A percentile compares a stretch with the other conserved stretches of the same genome.
phyloP scores from a whole-genome alignment of 495 filamentous ascomycete species.

The Cudoniella acicularis region DNA sequence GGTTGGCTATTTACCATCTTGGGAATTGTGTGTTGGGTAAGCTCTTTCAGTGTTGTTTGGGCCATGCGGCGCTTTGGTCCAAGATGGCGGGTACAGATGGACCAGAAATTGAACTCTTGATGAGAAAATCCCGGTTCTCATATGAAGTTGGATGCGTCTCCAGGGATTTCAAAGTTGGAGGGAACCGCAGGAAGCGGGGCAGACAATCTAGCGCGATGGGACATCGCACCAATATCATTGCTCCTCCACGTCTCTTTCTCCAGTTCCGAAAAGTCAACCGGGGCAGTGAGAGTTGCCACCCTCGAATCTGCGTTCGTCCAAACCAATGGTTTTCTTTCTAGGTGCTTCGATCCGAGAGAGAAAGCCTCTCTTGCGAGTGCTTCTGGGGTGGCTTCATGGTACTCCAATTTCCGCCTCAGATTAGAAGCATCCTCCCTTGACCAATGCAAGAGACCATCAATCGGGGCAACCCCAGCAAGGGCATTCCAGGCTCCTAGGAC shows the following conservation, averaged over 20 bases:
- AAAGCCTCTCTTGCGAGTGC: constrained; percentile 8
- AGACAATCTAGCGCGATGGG: background rate
- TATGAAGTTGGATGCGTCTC: background rate
- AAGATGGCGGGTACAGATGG: constrained; percentile 68
- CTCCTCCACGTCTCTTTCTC: background rate
- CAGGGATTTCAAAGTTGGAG: background rate
- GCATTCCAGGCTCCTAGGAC: constrained; percentile 3
- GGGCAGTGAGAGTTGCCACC: constrained; percentile 3
- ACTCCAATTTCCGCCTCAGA: constrained; percentile 7
- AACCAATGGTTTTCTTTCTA: background rate
- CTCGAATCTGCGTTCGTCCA: constrained; percentile 1
- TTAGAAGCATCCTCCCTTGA: background rate
- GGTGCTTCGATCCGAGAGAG: background rate
- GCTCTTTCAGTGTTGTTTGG: constrained; percentile 54
- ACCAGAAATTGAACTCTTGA: constrained; percentile 35
- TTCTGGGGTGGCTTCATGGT: constrained; percentile 1
- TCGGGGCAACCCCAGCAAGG: background rate
- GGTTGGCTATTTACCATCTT: constrained; percentile 88
- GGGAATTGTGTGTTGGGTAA: constrained; percentile 57
- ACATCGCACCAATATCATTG: background rate
- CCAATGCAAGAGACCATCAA: constrained; percentile 3
- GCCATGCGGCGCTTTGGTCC: constrained; percentile 62
- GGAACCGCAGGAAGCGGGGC: background rate
- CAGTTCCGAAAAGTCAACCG: background rate
- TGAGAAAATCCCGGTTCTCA: background rate